Evolutionary conservation across 306 rosid genomes (phyloP).

Genomic region (Fragaria vesca): DNA sequence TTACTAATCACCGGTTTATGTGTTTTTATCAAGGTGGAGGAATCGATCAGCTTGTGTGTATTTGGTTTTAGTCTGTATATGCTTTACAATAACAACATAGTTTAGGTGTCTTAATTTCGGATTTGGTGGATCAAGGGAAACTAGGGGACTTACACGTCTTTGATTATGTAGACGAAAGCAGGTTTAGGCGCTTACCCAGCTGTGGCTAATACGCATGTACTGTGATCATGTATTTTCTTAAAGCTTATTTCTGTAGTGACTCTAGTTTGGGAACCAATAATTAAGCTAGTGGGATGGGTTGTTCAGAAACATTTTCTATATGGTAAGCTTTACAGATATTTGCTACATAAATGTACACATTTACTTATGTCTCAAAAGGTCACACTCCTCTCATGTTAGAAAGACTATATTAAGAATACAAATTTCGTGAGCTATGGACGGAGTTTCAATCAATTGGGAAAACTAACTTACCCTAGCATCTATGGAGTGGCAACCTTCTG

Average conservation of each 20-base stretch:
- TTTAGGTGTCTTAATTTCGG: background rate
- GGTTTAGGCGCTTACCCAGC: background rate
- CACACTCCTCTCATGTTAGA: background rate
- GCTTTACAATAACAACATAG: conserved; percentile 3
- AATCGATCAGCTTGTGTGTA: background rate
- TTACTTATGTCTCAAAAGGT: background rate
- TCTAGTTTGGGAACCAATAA: conserved; percentile 4
- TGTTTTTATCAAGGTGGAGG: conserved; percentile 34
- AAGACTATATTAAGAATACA: background rate
- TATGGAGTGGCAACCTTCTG: conserved; percentile 80
- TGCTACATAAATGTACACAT: background rate
- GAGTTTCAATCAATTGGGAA: background rate
- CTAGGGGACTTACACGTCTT: conserved; percentile 1
- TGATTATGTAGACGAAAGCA: conserved; percentile 7
- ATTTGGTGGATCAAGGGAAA: background rate
- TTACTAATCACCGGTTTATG: conserved; percentile 66
- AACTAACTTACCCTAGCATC: conserved; percentile 61
- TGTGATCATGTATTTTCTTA: background rate
- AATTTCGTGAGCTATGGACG: background rate
- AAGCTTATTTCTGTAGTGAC: background rate
- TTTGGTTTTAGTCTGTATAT: too few relatives aligned
- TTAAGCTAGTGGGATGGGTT: background rate
- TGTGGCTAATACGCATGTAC: background rate
- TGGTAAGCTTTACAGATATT: background rate
- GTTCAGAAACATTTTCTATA: background rate